Conservation (phyloP, 2,329 filamentous ascomycete species). For the Trichoderma sp. region DNA sequence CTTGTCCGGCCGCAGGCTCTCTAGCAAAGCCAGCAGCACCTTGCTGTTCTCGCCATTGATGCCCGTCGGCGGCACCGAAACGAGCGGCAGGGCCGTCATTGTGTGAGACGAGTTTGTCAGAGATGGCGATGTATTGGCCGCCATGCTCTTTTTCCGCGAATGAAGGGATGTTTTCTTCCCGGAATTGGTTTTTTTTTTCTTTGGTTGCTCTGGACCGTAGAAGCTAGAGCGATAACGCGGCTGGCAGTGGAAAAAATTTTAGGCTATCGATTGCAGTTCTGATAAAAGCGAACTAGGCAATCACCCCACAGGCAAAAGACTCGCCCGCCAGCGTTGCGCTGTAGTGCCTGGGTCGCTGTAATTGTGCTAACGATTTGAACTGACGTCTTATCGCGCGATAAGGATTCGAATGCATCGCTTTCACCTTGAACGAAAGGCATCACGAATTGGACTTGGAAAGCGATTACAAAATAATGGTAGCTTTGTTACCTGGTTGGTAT, state of each 20-base stretch:
- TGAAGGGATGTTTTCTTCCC: not conserved
- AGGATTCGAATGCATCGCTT: not conserved
- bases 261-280: not conserved
- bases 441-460: not conserved
- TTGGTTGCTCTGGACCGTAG: not conserved
- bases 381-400: not conserved
- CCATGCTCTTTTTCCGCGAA: conserved; percentile 29
- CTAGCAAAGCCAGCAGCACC: conserved; percentile 51
- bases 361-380: not conserved
- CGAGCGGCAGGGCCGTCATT: conserved; percentile 49
- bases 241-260: conserved; percentile 9
- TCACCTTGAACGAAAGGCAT: not conserved
- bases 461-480: too few relatives aligned
- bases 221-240: conserved; percentile 15
- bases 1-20: conserved; percentile 55
- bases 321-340: not conserved
- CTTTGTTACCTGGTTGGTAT: not conserved
- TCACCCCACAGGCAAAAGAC: conserved; percentile 4
- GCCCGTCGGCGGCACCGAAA: conserved; percentile 39
- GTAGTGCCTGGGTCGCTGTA: not conserved
- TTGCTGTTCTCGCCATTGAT: conserved; percentile 26
- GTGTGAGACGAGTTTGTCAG: conserved; percentile 65
- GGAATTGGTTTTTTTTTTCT: not conserved
- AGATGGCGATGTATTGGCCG: conserved; percentile 52
- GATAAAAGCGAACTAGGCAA: not conserved